phyloP scores from a whole-genome alignment of 2,329 filamentous ascomycete genomes.

The Fusarium albidum region DNA sequence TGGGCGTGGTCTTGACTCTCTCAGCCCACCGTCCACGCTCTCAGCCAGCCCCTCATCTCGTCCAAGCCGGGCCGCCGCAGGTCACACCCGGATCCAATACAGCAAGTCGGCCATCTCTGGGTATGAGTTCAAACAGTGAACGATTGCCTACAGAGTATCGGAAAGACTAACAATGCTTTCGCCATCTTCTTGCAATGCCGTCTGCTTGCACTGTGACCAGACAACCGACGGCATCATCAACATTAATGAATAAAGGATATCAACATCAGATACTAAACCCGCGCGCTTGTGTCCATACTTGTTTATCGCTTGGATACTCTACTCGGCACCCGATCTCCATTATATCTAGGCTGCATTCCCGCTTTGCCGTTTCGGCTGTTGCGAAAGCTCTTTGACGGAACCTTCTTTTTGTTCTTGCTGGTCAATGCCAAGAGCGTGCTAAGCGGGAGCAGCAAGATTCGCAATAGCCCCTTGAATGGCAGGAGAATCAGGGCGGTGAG shows the following conservation, averaged over 20 bases:
- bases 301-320: constrained; percentile 43
- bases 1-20: no score
- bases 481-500: constrained; percentile 47
- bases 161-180: no score
- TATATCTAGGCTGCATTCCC: constrained; percentile 43
- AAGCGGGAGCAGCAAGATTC: constrained; percentile 54
- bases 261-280: constrained; percentile 7
- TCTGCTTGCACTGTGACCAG: no score
- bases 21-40: no score
- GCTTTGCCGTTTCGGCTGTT: constrained; percentile 37
- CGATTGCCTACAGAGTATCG: no score
- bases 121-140: no score
- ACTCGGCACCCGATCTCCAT: constrained; percentile 47
- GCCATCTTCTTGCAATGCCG: no score
- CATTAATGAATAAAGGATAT: constrained; percentile 10
- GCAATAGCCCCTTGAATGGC: constrained; percentile 52
- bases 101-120: no score
- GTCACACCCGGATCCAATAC: no score
- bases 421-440: constrained; percentile 48
- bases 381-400: constrained; percentile 35
- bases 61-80: no score
- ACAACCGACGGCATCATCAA: not conserved
- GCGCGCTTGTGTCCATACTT: not conserved
- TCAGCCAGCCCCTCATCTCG: no score
- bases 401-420: constrained; percentile 44